Conservation (phyloP, 306 rosid genomes). For the Cercis canadensis region DNA sequence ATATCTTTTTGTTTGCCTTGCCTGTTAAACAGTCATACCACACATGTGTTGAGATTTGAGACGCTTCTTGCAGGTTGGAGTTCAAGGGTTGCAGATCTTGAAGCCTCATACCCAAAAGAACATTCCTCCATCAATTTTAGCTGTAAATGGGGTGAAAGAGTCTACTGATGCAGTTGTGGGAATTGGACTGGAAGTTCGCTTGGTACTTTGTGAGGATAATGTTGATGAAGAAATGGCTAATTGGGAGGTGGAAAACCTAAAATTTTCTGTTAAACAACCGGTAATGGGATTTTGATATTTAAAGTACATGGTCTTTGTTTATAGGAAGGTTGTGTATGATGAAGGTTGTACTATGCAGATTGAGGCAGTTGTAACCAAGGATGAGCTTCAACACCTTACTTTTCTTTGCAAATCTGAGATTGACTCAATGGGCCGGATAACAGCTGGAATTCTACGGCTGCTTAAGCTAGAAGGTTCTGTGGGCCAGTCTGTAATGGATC, state of each 20-base stretch:
- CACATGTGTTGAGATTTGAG: conserved; percentile 27
- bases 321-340: conserved; percentile 29
- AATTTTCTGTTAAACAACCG: conserved; percentile 82
- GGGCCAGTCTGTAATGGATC: conserved; percentile 83
- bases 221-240: conserved; percentile 62
- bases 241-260: conserved; percentile 86
- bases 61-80: conserved; percentile 63
- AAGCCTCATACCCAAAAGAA: conserved; percentile 68
- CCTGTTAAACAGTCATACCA: conserved; percentile 15
- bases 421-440: conserved; percentile 88
- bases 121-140: conserved; percentile 44
- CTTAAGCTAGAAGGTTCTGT: conserved; percentile 90
- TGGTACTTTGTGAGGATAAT: conserved; percentile 63
- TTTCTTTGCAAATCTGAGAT: conserved; percentile 91
- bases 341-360: conserved; percentile 57
- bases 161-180: conserved; percentile 60
- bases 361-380: conserved; percentile 89
- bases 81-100: conserved; percentile 80
- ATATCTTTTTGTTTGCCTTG: conserved; percentile 15
- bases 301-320: conserved; percentile 8
- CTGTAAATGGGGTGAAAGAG: conserved; percentile 66
- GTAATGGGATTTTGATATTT: conserved; percentile 51
- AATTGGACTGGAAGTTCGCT: conserved; percentile 71
- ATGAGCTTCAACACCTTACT: conserved; percentile 89
- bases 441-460: conserved; percentile 80